Evolutionary conservation across 1,284 basidiomycete genomes (phyloP), one percentile per base, ranked within the genome.

Genomic region (Omphalotus olearius): DNA sequence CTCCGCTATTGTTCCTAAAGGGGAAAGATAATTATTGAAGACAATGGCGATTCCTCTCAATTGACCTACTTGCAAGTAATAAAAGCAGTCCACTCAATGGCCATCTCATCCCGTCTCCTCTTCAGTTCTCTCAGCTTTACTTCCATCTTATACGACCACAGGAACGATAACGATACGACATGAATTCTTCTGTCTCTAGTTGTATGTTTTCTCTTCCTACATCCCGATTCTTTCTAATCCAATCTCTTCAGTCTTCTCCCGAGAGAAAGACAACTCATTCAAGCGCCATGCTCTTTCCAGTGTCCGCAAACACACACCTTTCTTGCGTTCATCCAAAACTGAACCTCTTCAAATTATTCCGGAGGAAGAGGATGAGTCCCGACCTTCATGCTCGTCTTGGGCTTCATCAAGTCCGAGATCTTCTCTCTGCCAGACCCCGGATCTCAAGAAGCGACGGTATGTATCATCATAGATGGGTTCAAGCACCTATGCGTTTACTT

Each of bases 291-390:
- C 65, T 30, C 65, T 64, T 47, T 64, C 57, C 20, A 62, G 60
- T 54, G 35, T 35, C 53, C 46, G 51, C 51, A 53, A 54, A 38
- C 38, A 41, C 54, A 49, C 59, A 40, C 59, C 58, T 56, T 37
- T 44, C 37, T 28, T 49, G 11, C 26, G 26, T 49, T 13, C 47
- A 14, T 50, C 41, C 23, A 61, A 57, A 45, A 39, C 23, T 33
- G 56, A 62, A 45, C 57, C 58, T 33, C 62, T 70, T 40, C 63
- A 66, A 39, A 66, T 70, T 26, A 71, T 70, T 37, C 48, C 60
- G 6, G 69, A 71, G 42, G 69, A 71, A 53, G 66, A 69, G 33
- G 50, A 55, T 11, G 43, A 51, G 11, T 35, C 52, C 9, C 28
- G 69, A 66, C 53, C 55, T 46, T 26, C 58, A 56, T 37, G 46